phyloP scores from a whole-genome alignment of 176 grass and related monocot species.

The Triticum monococcum region DNA sequence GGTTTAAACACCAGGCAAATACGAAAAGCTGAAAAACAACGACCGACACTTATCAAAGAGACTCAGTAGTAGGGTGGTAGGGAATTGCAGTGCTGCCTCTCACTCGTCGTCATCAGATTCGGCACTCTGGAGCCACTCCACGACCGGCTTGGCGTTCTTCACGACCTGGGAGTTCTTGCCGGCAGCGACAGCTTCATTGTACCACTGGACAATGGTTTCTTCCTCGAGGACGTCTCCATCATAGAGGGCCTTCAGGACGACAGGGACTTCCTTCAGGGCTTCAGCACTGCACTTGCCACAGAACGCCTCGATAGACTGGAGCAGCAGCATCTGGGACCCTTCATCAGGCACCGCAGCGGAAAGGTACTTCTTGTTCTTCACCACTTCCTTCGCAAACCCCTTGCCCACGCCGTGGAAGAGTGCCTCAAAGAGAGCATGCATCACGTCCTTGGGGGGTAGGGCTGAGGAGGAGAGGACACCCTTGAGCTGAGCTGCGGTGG shows the following conservation, averaged over 20 bases:
- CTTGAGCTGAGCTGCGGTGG: constrained; percentile 34
- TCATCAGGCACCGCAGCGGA: constrained; percentile 47
- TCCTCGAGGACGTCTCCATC: constrained; percentile 78
- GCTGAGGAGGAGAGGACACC: constrained; percentile 25
- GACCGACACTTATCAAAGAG: background rate
- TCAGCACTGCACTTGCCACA: constrained; percentile 50
- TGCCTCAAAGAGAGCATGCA: constrained; percentile 60
- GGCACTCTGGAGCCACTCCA: constrained; percentile 77
- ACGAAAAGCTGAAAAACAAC: background rate
- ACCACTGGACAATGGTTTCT: constrained; percentile 71
- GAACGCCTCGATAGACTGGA: constrained; percentile 57
- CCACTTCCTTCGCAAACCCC: constrained; percentile 58
- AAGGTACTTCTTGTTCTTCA: constrained; percentile 60
- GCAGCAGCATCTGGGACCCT: constrained; percentile 46
- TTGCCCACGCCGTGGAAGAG: constrained; percentile 52
- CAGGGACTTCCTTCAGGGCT: constrained; percentile 71
- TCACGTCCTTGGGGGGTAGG: constrained; percentile 48
- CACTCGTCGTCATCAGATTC: constrained; percentile 65
- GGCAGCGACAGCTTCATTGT: constrained; percentile 41
- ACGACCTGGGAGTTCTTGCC: constrained; percentile 47
- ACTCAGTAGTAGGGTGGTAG: background rate
- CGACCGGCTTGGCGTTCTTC: constrained; percentile 65
- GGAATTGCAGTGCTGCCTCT: background rate
- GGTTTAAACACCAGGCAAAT: background rate
- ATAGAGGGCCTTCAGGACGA: constrained; percentile 78